A percentile compares a stretch with the other conserved stretches of the same genome.
phyloP scores from a whole-genome alignment of 2,329 filamentous ascomycete species.

The Zelopaecilomyces penicillatus region DNA sequence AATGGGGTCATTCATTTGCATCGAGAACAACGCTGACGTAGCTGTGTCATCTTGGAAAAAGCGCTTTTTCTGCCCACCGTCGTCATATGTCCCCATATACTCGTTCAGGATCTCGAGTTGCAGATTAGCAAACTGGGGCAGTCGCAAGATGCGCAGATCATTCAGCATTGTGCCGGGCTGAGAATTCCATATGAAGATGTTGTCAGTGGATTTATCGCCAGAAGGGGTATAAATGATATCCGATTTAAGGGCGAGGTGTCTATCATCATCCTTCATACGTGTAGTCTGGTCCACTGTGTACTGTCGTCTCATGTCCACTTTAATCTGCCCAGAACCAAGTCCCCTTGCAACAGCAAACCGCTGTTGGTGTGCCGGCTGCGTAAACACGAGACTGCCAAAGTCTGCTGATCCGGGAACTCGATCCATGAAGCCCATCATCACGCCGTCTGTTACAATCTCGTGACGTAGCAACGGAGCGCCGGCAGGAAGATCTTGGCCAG shows the following conservation, averaged over 20 bases:
- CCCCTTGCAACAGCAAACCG: conserved; percentile 18
- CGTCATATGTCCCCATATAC: not conserved
- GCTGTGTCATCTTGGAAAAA: conserved; percentile 3
- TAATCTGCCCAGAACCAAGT: conserved; percentile 8
- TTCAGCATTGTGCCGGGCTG: not conserved
- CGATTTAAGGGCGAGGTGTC: not conserved
- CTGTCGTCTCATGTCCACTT: conserved; percentile 12
- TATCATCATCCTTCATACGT: not conserved
- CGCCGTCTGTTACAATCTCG: conserved; percentile 21
- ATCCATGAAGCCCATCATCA: conserved; percentile 26
- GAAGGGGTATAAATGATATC: not conserved
- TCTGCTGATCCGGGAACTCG: conserved; percentile 14
- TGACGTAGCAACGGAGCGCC: conserved; percentile 19
- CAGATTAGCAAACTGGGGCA: conserved; percentile 1
- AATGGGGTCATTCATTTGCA: conserved; percentile 9
- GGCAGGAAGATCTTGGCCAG: not conserved
- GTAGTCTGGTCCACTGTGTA: conserved; percentile 13
- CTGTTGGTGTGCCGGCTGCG: conserved; percentile 31
- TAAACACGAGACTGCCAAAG: conserved; percentile 20
- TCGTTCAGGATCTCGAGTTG: not conserved
- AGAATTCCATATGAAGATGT: not conserved
- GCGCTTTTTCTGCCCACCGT: not conserved
- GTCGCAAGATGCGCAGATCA: not conserved
- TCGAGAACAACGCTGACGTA: conserved; percentile 6
- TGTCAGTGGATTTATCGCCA: not conserved